Evolutionary conservation across 495 filamentous ascomycete genomes (phyloP), one percentile per base, ranked within the genome.

Genomic region (Hapsidospora chrysogenum): DNA sequence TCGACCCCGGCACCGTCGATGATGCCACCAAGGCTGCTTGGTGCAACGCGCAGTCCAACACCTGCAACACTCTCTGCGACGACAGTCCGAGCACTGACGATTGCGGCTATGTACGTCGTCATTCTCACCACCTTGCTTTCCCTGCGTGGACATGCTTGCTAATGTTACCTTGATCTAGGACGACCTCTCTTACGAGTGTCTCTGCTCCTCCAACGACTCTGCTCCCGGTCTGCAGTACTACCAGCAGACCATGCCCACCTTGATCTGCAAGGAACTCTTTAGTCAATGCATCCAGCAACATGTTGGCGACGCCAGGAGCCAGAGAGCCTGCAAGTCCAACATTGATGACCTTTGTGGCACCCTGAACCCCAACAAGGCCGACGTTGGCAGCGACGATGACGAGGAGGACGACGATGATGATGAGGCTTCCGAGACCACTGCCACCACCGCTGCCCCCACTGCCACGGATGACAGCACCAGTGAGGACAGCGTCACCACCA

Each of bases 221-320:
- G 46, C 56, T 10, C 56, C 56, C 3, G 52, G 42, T 23, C 54
- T 59, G 11, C 38, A 54, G 33, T 48, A 57, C 33, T 59, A 57
- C 44, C 44, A 23, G 17, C 46, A 56, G 47, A 50, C 52, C 23
- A 46, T 59, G 25, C 52, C 52, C 15, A 51, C 45, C 48, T 51
- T 57, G 36, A 43, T 50, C 34, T 59, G 56, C 48, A 16, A 49
- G 19, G 17, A 46, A 29, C 47, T 47, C 35, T 57, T 40, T 45
- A 19, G 25, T 5, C 31, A 43, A 20, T 59, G 56, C 50, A 52
- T 46, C 27, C 29, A 17, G 4, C 31, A 32, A 31, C 49, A 51
- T 40, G 38, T 31, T 0, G 41, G 37, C 37, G 44, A 49, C 43
- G 32, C 40, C 9, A 27, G 10, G 15, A 41, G 18, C 23, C 54